Base-by-base conservation (phyloP, 1,139 yeast species). In the Nakaseomyces nivariensis region DNA sequence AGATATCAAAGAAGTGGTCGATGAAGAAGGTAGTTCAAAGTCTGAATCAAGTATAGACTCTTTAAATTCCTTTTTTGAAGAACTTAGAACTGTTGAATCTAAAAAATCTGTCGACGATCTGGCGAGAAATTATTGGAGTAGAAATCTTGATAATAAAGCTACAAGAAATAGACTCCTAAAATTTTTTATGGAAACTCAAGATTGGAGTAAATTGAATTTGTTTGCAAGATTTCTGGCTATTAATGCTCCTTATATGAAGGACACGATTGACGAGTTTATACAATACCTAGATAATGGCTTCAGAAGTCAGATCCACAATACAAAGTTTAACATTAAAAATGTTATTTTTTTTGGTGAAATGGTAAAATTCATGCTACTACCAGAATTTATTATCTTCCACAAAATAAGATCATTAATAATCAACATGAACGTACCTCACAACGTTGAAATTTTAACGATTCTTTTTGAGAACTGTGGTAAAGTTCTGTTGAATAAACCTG, bases 391-490 rank as follows among this genome's bases (percentile, higher is more conserved):
- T 49, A 73, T 83, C 4, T 85, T 88, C 63, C 92, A 88, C 64
- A 84, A 81, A 61, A 76, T 85, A 49, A 72, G 85, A 54, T 68
- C 73, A 1, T 67, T 84, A 54, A 77, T 83, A 1, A 54, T 78
- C 51, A 74, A 76, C 51, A 66, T 85, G 48, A 69, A 74, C n/a
- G 71, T 77, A 0, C 72, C 71, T 42, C 77, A 77, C 55, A 84
- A 83, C 58, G 74, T 85, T 51, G 94, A 85, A 58, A 76, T 83
- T 10, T 67, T 86, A 48, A 72, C 79, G 7, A 74, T 82, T 8
- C 70, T 88, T 48, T 82, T 87, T 59, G 96, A 89, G 60, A 74
- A 79, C 47, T 77, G 88, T 58, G 96, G 96, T 0, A 72, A 81
- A 51, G 79, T 81, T 54, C 70, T 90, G 49, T 66, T 83, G 46